phyloP scores from a whole-genome alignment of 2,329 filamentous ascomycete species.

The Didymella segeticola region DNA sequence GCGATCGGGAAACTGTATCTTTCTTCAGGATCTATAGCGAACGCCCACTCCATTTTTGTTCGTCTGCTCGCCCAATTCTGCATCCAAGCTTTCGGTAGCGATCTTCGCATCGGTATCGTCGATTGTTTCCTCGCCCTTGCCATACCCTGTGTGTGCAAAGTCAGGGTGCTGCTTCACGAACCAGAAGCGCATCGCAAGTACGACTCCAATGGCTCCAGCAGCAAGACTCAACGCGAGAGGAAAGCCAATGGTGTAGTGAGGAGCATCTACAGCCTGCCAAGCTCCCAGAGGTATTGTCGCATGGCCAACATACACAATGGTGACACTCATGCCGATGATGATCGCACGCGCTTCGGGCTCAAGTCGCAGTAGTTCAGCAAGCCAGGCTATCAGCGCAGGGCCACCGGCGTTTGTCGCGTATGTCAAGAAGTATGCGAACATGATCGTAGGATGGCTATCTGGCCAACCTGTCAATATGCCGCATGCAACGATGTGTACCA shows the following conservation, averaged over 20 bases:
- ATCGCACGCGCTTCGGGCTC: slow-evolving; percentile 21
- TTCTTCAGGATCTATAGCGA: neutral
- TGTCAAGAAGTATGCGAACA: slow-evolving; percentile 21
- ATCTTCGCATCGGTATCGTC: neutral
- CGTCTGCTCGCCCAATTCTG: neutral
- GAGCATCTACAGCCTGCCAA: slow-evolving; percentile 12
- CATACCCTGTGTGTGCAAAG: slow-evolving; percentile 1
- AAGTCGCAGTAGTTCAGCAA: slow-evolving; percentile 16
- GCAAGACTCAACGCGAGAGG: slow-evolving; percentile 4
- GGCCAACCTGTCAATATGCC: slow-evolving; percentile 16
- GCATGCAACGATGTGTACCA: slow-evolving; percentile 8
- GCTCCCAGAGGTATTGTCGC: slow-evolving; percentile 19
- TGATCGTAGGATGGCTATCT: slow-evolving; percentile 3
- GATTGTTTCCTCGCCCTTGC: neutral
- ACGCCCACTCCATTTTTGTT: neutral
- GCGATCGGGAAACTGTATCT: too few relatives aligned
- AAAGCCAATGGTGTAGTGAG: slow-evolving; percentile 9
- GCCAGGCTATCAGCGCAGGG: slow-evolving; percentile 16
- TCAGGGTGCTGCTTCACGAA: slow-evolving; percentile 2
- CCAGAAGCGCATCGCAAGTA: slow-evolving; percentile 12
- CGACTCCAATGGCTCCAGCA: slow-evolving; percentile 2
- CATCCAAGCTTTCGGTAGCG: neutral
- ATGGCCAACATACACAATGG: slow-evolving; percentile 13
- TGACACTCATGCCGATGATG: slow-evolving; percentile 16
- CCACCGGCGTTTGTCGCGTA: slow-evolving; percentile 17